Evolutionary conservation across 225 moss, liverwort and hornwort genomes (phyloP), one percentile per base, ranked within the genome.

Genomic region (Sphagnum tenellum): DNA sequence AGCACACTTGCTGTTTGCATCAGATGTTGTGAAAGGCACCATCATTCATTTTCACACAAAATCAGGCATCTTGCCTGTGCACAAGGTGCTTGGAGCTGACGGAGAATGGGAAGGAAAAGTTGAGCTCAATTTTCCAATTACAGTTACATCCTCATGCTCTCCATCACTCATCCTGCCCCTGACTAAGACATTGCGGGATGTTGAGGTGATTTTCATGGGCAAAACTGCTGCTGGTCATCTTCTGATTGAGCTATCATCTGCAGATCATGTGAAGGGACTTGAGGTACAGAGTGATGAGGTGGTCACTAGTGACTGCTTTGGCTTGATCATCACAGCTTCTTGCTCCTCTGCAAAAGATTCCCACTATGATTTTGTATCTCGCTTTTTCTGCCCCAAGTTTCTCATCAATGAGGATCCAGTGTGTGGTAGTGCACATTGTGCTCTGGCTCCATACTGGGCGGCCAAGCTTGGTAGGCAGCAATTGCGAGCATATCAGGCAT

Each of bases 341-440:
- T 73, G 61, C 44, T 14, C 58, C 5, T 12, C 66, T 0, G n/a
- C 29, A 29, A 29, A 29, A 1, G 64, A 46, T 45, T 74, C 78
- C 0, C 64, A 61, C 4, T 73, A 74, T 45, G 78, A 81, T 57
- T 85, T 81, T 49, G 78, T 85, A n/a, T 76, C 85, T 10, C 76
- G 85, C 50, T 67, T 70, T 61, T 81, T 85, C 49, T 74, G 71
- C 3, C 85, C 85, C 5, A 67, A 45, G 66, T 8, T 69, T 44
- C 77, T 77, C 44, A 50, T 81, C 10, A 63, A 66, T 4, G 85
- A 85, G 50, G 81, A 85, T 55, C 65, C 69, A 7, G 83, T 83
- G 8, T 79, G 79, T 45, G 83, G 83, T 3, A 83, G 76, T 59
- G 79, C 76, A 2, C 83, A 83, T 61, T 79, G 83, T 50, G 67